Evolutionary conservation across 129 eudicot species (phyloP).

Genomic region (Lactuca sativa): DNA sequence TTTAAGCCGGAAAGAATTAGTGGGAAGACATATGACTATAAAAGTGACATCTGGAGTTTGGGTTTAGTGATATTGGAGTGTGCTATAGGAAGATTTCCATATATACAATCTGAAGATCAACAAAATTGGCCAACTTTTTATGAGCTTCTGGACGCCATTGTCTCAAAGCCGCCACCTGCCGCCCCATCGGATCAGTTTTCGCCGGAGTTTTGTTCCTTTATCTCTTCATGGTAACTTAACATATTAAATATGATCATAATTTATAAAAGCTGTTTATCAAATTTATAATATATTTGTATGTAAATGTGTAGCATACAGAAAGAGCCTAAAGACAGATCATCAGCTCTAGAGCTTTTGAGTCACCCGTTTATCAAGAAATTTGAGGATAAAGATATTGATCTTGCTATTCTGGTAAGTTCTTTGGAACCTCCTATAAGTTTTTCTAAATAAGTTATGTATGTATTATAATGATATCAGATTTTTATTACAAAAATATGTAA

Average conservation of each 20-base stretch:
- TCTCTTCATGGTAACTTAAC: conserved; percentile 72
- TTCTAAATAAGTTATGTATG: conserved; percentile 37
- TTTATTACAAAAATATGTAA: conserved; percentile 18
- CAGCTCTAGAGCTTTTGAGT: conserved; percentile 76
- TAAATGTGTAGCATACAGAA: conserved; percentile 73
- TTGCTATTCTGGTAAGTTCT: conserved; percentile 69
- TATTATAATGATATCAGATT: conserved; percentile 15
- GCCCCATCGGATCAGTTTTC: conserved; percentile 99
- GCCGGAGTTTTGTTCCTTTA: conserved; percentile 94
- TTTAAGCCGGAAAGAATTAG: conserved; percentile 91
- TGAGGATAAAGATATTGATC: conserved; percentile 94
- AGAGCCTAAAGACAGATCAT: conserved; percentile 74
- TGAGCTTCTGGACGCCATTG: conserved; percentile 91
- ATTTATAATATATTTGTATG: conserved; percentile 15
- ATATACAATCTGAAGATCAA: conserved; percentile 87
- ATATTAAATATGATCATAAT: not conserved
- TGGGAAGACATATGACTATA: conserved; percentile 87
- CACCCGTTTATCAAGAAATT: conserved; percentile 95
- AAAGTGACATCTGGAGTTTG: conserved; percentile 96
- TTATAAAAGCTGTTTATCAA: not conserved
- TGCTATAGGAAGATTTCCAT: conserved; percentile 96
- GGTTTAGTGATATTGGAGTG: conserved; percentile 95
- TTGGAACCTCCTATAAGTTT: conserved; percentile 84
- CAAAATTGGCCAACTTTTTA: conserved; percentile 85
- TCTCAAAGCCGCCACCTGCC: conserved; percentile 79